A percentile compares a stretch with the other conserved stretches of the same genome.
These are phyloP conservation scores for Ustilago hordei DNA, from an alignment of 1,284 basidiomycete species.

Conservation along the genomic window DNA sequence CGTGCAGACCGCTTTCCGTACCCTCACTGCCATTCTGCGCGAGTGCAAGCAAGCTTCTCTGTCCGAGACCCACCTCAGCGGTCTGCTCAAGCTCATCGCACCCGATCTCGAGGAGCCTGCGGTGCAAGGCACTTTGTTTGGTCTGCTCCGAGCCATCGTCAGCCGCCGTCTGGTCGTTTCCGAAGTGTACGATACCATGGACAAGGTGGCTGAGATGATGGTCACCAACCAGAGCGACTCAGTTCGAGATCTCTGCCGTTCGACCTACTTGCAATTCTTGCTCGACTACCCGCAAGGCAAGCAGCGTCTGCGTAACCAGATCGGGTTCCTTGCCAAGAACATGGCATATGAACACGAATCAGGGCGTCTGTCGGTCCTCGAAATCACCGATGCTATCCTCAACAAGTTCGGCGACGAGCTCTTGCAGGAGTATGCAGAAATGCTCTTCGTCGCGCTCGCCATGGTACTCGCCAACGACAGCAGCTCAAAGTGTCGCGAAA, in stretches of 20 bases:
- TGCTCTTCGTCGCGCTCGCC: conserved; percentile 91
- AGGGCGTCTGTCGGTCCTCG: conserved; percentile 91
- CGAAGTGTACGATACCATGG: conserved; percentile 98
- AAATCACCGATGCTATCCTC: conserved; percentile 84
- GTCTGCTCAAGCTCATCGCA: conserved; percentile 83
- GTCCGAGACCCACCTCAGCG: conserved; percentile 88
- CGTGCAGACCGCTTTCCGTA: conserved; percentile 87
- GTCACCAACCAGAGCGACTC: conserved; percentile 91
- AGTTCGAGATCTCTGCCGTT: conserved; percentile 90
- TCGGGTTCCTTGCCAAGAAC: conserved; percentile 94
- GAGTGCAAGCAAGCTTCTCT: conserved; percentile 75
- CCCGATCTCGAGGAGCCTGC: conserved; percentile 96
- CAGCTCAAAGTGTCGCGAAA: conserved; percentile 86
- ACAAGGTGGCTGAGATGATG: conserved; percentile 90
- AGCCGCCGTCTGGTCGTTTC: conserved; percentile 90
- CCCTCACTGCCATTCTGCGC: conserved; percentile 85
- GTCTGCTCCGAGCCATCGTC: conserved; percentile 91
- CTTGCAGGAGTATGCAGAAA: conserved; percentile 84
- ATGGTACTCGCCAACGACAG: conserved; percentile 95
- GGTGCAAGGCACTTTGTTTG: conserved; percentile 83
- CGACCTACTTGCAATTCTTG: conserved; percentile 90
- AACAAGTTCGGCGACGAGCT: conserved; percentile 85
- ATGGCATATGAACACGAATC: conserved; percentile 90
- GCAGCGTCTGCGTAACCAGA: conserved; percentile 85
- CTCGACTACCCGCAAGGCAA: conserved; percentile 98